Base-by-base conservation (phyloP, 2,329 filamentous ascomycete species). In the Fusarium tupiense region DNA sequence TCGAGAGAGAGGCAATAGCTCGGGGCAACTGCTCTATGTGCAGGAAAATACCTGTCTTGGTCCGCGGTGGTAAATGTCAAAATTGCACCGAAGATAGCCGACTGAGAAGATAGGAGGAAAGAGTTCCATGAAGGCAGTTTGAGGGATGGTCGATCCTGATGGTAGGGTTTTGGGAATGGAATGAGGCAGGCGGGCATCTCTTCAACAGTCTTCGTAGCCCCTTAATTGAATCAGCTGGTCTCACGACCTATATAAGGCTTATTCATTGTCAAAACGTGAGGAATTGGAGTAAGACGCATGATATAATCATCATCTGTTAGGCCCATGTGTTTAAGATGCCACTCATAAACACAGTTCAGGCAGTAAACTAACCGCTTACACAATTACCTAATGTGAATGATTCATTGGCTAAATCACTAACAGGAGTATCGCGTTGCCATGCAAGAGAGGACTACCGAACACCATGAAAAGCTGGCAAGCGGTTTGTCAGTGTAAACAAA, bases 351-450 rank as follows among this genome's bases (percentile, higher is more conserved):
- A 8, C 33, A 16, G 33, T 35, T 35, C 14, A 35, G 33, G 3
- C 6, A 35, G 33, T 2, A 35, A 3, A 35, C 33, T 1, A 35
- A 35, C 14, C 1, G 4, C 17, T 11, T 11, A 24, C 43, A 24
- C 5, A 11, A 24, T 19, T 24, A 4, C n/a, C 0, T 2, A 24
- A 0, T 24, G 16, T 13, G 11, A 12, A 4, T 0, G 4, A 4
- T 46, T 9, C 1, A 29, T 3, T 49, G 20, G 3, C 4, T 1
- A 8, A 11, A 29, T 22, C 13, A 11, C 13, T 0, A 47, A 29
- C 19, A 11, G 3, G 1, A 22, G 13, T 4, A 3, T 22, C 19
- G 2, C 8, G 13, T 11, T 4, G 6, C 19, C 24, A 22, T 29
- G 24, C 2, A 5, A 4, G 19, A 5, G 5, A 47, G 4, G 13